phyloP scores from a whole-genome alignment of 177 flowering plant species.

The Vitis hybrid region DNA sequence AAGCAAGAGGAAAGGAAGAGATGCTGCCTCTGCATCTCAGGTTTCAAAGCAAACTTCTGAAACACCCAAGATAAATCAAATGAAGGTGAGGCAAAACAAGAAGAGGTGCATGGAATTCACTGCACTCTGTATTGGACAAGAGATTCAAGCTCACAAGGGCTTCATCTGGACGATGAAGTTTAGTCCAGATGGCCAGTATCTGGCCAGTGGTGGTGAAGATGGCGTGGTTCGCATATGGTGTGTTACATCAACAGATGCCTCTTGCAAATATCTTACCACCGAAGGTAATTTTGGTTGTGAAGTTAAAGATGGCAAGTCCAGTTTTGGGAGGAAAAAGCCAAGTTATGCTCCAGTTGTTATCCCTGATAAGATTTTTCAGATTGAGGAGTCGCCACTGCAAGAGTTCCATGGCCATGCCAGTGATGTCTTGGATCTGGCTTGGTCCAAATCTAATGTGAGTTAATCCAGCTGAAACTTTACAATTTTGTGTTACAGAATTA shows the following conservation, averaged over 20 bases:
- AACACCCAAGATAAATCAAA: conserved; percentile 14
- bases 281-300: conserved; percentile 17
- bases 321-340: conserved; percentile 25
- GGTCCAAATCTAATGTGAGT: conserved; percentile 88
- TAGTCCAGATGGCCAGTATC: conserved; percentile 77
- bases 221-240: conserved; percentile 86
- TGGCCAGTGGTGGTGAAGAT: conserved; percentile 94
- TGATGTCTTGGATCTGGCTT: conserved; percentile 75
- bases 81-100: conserved; percentile 44
- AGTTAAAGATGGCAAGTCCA: conserved; percentile 18
- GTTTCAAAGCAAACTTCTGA: conserved; percentile 3
- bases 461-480: neutral
- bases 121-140: conserved; percentile 59
- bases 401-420: conserved; percentile 71
- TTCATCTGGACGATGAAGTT: conserved; percentile 81
- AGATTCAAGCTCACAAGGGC: conserved; percentile 80
- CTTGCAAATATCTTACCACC: conserved; percentile 21
- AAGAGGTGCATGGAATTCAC: conserved; percentile 64
- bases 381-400: conserved; percentile 67
- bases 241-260: conserved; percentile 39
- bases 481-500: neutral
- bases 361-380: conserved; percentile 65
- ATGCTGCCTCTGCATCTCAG: neutral
- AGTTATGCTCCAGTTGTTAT: conserved; percentile 36
- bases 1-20: conserved; percentile 25